Base-by-base conservation (phyloP, 2,329 filamentous ascomycete genomes). In the Exophiala viscosa region DNA sequence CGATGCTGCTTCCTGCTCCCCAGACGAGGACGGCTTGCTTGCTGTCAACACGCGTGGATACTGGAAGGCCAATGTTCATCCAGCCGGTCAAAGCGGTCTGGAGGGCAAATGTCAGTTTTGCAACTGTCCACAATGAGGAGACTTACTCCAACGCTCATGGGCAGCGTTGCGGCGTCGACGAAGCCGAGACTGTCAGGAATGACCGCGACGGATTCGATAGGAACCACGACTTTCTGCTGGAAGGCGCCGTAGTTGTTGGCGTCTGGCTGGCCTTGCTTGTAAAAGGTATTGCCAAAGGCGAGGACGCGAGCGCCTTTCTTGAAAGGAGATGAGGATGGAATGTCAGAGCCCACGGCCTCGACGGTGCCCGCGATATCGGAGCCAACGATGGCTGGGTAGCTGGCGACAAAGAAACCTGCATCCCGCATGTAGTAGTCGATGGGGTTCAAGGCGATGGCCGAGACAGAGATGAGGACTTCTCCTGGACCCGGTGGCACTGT, bases 1-100 rank as follows among this genome's bases (percentile, higher is more conserved):
- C 73, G 20, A 74, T 68, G 3, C 68, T 70, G 1, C 69, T 70
- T 5, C 70, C 67, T 2, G 68, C 73, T 32, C 74, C 73, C 70
- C 72, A 76, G 15, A 76, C 53, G 20, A 76, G 52, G 15, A 76
- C 59, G 1, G 62, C 64, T 23, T 61, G 50, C 14, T 66, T 65
- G 7, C 61, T 60, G 20, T 48, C 45, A 0, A 65, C 48, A 8
- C 46, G 49, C 11, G 60, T 61, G 14, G 65, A 55, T 15, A 55
- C 54, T 9, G 61, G 53, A 6, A 69, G 47, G 11, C 50, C 54
- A 18, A 54, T 33, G 15, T 64, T 64, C 5, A 61, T 58, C 55
- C 61, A 69, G 11, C 58, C 66, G 15, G 59, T 57, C 61, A 57
- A 61, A 14, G 63, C 54, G n/a, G 61, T 62, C 38, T 28, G 8